These are phyloP conservation scores for Orbilia blumenaviensis DNA, from an alignment of 2,329 filamentous ascomycete species.

Conservation along the genomic window DNA sequence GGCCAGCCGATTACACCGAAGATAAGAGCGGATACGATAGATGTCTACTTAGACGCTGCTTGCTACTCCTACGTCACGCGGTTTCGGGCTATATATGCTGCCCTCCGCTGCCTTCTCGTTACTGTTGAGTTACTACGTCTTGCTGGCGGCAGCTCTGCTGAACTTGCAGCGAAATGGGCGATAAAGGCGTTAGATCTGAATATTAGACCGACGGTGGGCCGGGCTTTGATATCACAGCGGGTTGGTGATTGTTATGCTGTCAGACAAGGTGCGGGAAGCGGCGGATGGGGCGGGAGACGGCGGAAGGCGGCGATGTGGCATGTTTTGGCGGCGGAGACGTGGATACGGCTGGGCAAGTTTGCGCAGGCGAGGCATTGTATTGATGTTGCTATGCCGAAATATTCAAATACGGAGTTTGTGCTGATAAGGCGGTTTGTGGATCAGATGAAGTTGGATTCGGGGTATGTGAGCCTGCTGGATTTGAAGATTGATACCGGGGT, in stretches of 20 bases:
- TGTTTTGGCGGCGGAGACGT: slow-evolving; percentile 81
- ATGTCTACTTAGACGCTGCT: slow-evolving; percentile 87
- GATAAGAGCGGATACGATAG: slow-evolving; percentile 79
- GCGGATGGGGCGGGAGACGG: slow-evolving; percentile 74
- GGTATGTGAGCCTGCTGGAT: slow-evolving; percentile 41
- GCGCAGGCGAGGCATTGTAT: slow-evolving; percentile 81
- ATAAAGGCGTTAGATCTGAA: slow-evolving; percentile 80
- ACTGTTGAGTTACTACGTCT: slow-evolving; percentile 83
- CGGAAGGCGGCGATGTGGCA: slow-evolving; percentile 92
- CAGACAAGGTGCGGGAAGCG: slow-evolving; percentile 70
- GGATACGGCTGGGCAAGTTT: slow-evolving; percentile 79
- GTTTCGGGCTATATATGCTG: slow-evolving; percentile 80
- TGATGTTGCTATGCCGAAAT: slow-evolving; percentile 62
- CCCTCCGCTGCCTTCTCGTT: slow-evolving; percentile 78
- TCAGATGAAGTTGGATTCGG: slow-evolving; percentile 46
- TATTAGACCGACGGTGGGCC: slow-evolving; percentile 73
- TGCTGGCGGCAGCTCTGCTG: slow-evolving; percentile 79
- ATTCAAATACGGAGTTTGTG: slow-evolving; percentile 34
- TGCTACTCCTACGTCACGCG: slow-evolving; percentile 92
- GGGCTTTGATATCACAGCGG: slow-evolving; percentile 84
- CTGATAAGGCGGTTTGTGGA: slow-evolving; percentile 42
- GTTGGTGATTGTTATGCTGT: slow-evolving; percentile 80
- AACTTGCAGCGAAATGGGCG: slow-evolving; percentile 88
- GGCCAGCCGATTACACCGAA: slow-evolving; percentile 77
- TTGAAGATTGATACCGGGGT: slow-evolving; percentile 37